Evolutionary conservation across 2,329 filamentous ascomycete genomes (phyloP).

Genomic region (Aspergillus hiratsukae): DNA sequence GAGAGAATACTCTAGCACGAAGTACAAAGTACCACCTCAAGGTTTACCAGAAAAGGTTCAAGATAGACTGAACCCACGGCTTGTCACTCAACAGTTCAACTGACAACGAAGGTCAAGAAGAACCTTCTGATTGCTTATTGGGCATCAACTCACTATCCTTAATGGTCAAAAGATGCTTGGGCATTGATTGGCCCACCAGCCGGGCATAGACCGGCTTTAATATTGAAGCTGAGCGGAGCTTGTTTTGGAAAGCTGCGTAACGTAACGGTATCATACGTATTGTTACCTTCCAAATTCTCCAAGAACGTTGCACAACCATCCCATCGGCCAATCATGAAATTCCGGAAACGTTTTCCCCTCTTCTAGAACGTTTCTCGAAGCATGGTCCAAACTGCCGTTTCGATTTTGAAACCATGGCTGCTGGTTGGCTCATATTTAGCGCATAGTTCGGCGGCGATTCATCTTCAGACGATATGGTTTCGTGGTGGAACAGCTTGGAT

Average conservation of each 20-base stretch:
- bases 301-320: neutral
- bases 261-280: neutral
- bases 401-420: neutral
- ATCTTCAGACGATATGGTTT: neutral
- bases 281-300: neutral
- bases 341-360: neutral
- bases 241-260: neutral
- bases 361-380: conserved; percentile 18
- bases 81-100: neutral
- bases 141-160: neutral
- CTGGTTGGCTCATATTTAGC: neutral
- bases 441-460: neutral
- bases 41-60: neutral
- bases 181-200: neutral
- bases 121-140: neutral
- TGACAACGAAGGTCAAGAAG: neutral
- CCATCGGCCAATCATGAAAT: neutral
- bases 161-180: neutral
- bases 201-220: neutral
- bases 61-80: neutral
- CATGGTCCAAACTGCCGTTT: neutral
- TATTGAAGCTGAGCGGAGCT: neutral
- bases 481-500: neutral
- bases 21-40: neutral
- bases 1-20: neutral